Conservation (phyloP, 1,284 basidiomycete species). For the Ustilago bromivora region DNA sequence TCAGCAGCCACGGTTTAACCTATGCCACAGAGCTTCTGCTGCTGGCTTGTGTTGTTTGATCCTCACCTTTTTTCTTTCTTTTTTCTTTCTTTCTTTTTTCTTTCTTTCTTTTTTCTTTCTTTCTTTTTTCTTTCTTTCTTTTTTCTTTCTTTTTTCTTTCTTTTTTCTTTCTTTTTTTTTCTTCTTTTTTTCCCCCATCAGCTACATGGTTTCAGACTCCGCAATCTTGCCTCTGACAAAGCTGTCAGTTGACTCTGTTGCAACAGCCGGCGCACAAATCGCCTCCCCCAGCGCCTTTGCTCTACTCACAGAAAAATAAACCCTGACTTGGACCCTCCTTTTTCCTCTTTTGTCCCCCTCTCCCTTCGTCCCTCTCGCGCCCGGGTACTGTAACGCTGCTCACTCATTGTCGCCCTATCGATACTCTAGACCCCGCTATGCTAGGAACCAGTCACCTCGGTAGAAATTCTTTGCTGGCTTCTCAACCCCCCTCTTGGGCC, state of each 20-base stretch:
- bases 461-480: conserved; percentile 5
- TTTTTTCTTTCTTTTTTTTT: background rate
- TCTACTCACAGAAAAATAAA: background rate
- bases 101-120: too few relatives aligned
- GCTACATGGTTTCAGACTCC: conserved; percentile 13
- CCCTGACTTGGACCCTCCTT: conserved; percentile 5
- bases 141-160: background rate
- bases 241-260: background rate
- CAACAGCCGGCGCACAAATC: background rate
- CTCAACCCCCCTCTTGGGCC: background rate
- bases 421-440: conserved; percentile 4
- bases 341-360: background rate
- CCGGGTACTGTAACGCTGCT: background rate
- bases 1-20: background rate
- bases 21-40: conserved; percentile 5
- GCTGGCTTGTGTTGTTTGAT: background rate
- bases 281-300: too few relatives aligned
- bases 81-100: background rate
- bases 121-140: background rate
- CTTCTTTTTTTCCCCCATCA: background rate
- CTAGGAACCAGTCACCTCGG: background rate
- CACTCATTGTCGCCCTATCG: background rate
- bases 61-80: background rate
- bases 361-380: background rate
- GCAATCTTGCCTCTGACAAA: conserved; percentile 1